Base-by-base conservation (phyloP, 305 asterid genomes). In the Plantago coronopus region DNA sequence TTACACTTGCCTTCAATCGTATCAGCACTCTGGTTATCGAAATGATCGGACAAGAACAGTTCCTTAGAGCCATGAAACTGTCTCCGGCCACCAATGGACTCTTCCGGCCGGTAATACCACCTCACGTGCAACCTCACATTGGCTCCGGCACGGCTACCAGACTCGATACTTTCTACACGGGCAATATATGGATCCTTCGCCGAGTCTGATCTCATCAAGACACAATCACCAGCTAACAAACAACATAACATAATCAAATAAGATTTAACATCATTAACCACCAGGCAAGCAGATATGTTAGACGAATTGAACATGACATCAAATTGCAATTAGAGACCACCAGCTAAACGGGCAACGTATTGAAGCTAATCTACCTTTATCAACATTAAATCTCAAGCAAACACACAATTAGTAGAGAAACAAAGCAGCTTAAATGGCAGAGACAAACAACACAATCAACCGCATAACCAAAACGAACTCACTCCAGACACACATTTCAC, bases 21-120 rank as follows among this genome's bases (percentile, higher is more conserved):
- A 34, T 82, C 85, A 8, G 79, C 89, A 42, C 94, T 82, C 77
- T 85, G 89, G 34, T 67, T 54, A 74, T 84, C 93, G 15, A 54
- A 76, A 34, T 84, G 93, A 72, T 84, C 89, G 37, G 87, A 84
- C 57, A 85, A 68, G 56, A 85, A 85, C 29, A 80, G 55, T 68
- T 85, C 87, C 66, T 82, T 85, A 10, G 82, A 71, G 58, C 94
- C 89, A 66, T 85, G 89, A 56, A 85, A 85, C 71, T 76, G 94
- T 6, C 89, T 72, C 19, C 87, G 75, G 13, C 89, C 94, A 0
- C 89, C 94, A 63, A 80, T 76, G 54, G 94, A 82, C 64, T 85
- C 89, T 58, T 85, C 94, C 48, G 94, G 94, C 21, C 94, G 83
- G 69, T 85, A 85, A 25, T 85, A 84, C 93, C 89, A 84, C 38